Evolutionary conservation across 495 filamentous ascomycete genomes (phyloP), one percentile per base, ranked within the genome.

Genomic region (Lentithecium fluviatile): DNA sequence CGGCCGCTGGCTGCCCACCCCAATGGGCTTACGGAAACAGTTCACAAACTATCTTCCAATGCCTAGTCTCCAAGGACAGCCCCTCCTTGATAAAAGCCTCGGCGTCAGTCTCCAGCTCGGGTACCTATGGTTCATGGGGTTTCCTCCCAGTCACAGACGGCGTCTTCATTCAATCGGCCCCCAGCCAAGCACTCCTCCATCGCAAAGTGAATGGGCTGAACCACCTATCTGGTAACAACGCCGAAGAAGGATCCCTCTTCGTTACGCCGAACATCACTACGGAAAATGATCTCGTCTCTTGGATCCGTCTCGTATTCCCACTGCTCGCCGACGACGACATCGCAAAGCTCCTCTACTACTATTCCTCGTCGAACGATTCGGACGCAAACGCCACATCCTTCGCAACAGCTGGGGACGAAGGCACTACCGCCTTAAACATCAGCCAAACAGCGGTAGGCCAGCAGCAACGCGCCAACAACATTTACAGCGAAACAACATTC

Each of bases 401-500:
- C 29, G 53, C 45, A 1, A 57, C 60, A n/a, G 7, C 17, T 15
- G 58, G 58, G 0, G 36, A 52, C 37, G 13, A 21, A 17, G 40
- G 40, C 24, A 8, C 25, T 0, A 63, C 60, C 25, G 52, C 60
- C 2, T 15, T 63, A 13, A 56, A 63, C 46, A 25, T 57, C 17
- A 48, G 23, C 13, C 53, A 51, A 21, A 76, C 82, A 24, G 80
- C 70, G 6, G 78, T 73, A 0, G 76, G 76, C 10, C 79, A 83
- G 51, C 78, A 84, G 24, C 58, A 61, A 37, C 47, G 62, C 20
- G 79, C 71, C 3, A 74, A 74, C 38, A 79, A 63, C 13, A 77
- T 88, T 52, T 83, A 80, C 52, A 81, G 80, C 52, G 85, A 89
- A 69, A 80, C 78, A n/a, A 82, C 77, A 5, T 87, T 87, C 54